phyloP scores from a whole-genome alignment of 2,329 filamentous ascomycete species.

The Akanthomyces uredinophilus region DNA sequence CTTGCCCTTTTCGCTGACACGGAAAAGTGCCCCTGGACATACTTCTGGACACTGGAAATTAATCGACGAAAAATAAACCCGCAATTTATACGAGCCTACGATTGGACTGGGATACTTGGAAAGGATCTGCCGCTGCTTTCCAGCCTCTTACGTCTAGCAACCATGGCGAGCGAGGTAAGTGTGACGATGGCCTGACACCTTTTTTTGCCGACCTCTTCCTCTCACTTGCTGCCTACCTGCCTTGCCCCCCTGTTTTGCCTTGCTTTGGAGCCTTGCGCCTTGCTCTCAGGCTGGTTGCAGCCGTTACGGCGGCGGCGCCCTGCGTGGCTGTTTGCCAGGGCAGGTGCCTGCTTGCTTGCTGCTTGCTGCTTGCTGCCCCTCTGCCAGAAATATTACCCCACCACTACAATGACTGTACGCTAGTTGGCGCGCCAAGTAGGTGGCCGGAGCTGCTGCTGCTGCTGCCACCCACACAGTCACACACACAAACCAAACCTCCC shows the following conservation, averaged over 20 bases:
- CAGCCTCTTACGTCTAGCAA: background rate
- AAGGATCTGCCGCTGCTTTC: background rate
- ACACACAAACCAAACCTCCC: background rate
- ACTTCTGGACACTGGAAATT: background rate
- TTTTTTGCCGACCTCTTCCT: background rate
- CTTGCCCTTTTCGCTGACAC: background rate
- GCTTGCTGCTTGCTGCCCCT: background rate
- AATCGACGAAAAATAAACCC: background rate
- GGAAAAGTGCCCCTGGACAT: background rate
- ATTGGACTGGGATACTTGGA: background rate
- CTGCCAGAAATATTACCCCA: background rate
- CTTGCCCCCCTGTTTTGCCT: background rate
- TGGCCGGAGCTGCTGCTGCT: background rate
- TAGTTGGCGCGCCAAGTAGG: background rate
- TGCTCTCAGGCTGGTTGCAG: no score
- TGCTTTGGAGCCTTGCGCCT: no score
- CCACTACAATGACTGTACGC: background rate
- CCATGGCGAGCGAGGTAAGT: constrained; percentile 15
- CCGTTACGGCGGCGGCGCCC: no score
- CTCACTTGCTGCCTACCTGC: no score
- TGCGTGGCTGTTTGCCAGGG: background rate
- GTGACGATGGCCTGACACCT: background rate
- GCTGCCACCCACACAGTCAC: background rate
- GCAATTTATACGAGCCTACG: background rate
- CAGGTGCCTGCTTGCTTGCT: background rate